phyloP scores from a whole-genome alignment of 768 basidiomycete genomes.

The Myochromella boudieri region DNA sequence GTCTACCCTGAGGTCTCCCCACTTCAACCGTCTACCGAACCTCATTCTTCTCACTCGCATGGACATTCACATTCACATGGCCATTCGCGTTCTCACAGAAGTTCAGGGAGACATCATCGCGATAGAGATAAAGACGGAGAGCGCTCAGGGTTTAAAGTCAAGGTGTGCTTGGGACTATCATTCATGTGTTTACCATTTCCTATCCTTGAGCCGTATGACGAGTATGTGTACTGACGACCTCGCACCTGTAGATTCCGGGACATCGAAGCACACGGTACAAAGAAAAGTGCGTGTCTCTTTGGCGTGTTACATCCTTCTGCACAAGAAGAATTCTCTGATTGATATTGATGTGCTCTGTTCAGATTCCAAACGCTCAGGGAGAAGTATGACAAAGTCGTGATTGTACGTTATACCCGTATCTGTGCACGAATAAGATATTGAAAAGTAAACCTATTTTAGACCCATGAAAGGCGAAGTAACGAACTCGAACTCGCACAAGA shows the following conservation, averaged over 20 bases:
- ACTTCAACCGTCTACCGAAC: no score
- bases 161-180: constrained; percentile 2
- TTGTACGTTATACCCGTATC: constrained; percentile 28
- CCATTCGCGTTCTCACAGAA: neutral
- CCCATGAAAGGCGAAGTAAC: constrained; percentile 34
- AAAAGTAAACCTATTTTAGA: constrained; percentile 22
- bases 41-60: no score
- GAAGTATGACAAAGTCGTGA: constrained; percentile 42
- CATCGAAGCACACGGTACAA: constrained; percentile 23
- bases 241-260: neutral
- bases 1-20: no score
- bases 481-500: constrained; percentile 38
- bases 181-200: neutral
- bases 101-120: neutral
- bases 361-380: constrained; percentile 48
- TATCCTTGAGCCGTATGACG: neutral
- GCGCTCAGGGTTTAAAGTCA: constrained; percentile 8
- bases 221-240: neutral
- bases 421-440: neutral
- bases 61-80: no score
- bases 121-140: constrained; percentile 10
- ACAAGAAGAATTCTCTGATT: neutral
- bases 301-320: neutral
- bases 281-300: constrained; percentile 24
- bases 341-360: neutral